A percentile compares a stretch with the other conserved stretches of the same genome.
Evolutionary conservation across 1,139 yeast genomes (phyloP).

Genomic region (Blastobotrys aristatus): DNA sequence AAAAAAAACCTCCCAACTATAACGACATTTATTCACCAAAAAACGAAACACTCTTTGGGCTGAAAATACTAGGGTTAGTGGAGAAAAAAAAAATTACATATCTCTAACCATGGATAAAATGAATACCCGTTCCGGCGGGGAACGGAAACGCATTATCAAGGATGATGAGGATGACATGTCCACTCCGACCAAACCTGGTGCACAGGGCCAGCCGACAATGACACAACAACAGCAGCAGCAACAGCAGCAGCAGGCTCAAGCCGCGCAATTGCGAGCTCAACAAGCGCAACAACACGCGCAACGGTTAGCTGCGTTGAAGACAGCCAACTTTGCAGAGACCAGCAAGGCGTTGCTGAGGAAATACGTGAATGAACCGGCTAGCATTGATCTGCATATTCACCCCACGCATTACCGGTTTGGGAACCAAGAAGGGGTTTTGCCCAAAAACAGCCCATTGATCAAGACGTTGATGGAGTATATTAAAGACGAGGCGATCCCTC

Average conservation of each 20-base stretch:
- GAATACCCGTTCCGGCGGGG: slow-evolving; percentile 21
- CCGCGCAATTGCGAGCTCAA: slow-evolving; percentile 1
- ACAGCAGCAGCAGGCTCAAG: neutral
- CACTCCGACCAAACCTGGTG: neutral
- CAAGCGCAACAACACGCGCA: slow-evolving; percentile 2
- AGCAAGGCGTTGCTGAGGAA: slow-evolving; percentile 71
- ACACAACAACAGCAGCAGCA: neutral
- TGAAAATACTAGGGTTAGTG: too few relatives aligned
- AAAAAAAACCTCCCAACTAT: neutral
- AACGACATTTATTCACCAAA: too few relatives aligned
- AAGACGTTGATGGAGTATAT: slow-evolving; percentile 70
- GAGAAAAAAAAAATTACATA: too few relatives aligned
- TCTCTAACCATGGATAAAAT: neutral
- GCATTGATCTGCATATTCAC: slow-evolving; percentile 82
- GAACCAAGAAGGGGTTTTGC: slow-evolving; percentile 71
- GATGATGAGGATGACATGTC: slow-evolving; percentile 27
- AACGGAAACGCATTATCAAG: slow-evolving; percentile 29
- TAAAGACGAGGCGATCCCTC: slow-evolving; percentile 77
- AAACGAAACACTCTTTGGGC: too few relatives aligned
- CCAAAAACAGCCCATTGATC: slow-evolving; percentile 74
- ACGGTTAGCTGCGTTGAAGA: slow-evolving; percentile 2
- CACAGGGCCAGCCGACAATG: neutral
- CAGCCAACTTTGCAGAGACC: slow-evolving; percentile 48
- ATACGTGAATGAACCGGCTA: slow-evolving; percentile 73
- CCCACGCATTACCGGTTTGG: slow-evolving; percentile 85